Base-by-base conservation (phyloP, 768 basidiomycete species). In the Naganishia vaughanmartiniae region DNA sequence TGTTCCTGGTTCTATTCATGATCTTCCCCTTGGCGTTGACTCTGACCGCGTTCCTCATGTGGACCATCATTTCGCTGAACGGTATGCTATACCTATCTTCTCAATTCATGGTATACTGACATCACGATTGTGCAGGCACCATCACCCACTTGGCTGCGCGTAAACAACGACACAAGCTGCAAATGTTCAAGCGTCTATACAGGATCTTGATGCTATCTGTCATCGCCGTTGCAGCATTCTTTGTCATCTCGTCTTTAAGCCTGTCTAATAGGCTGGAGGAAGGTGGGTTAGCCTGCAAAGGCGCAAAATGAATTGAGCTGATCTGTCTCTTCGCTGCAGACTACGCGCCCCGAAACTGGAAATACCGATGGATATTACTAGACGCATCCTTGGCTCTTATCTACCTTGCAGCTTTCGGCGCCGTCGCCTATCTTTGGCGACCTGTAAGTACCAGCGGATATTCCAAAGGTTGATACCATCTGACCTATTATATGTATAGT, bases 11-110 rank as follows among this genome's bases (percentile, higher is more conserved):
- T 31, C 83, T 99, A 72, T 78, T 96, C 74, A 93, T 98, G 78
- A 90, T 98, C 72, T 88, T 97, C 71, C 96, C 96, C 6, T 84
- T 99, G 58, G 91, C 95, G 0, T 90, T 98, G 82, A 93, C 93
- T 0, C 85, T 99, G n/a, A 95, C 93, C 69, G 89, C 89, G 0
- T 99, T 97, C 84, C 85, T 99, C 30, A 85, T 95, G 73, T 98
- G 95, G 95, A 97, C 95, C 65, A 87, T 95, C 83, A 89, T 93
- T 79, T 87, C 90, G 14, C 83, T 96, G 58, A 93, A 92, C 76
- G 89, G 92, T 92, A 72, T 33, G 85, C 66, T 19, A 21, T 15
- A 15, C 28, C 55, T 2, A 2, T 28, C 12, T 6, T 45, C 11
- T 10, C 3, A 14, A n/a, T 11, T 5, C 34, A 1, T 11, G 5